A percentile compares a stretch with the other conserved stretches of the same genome.
Evolutionary conservation across 2,329 filamentous ascomycete species (phyloP).

Genomic region (Volutella citrinella): DNA sequence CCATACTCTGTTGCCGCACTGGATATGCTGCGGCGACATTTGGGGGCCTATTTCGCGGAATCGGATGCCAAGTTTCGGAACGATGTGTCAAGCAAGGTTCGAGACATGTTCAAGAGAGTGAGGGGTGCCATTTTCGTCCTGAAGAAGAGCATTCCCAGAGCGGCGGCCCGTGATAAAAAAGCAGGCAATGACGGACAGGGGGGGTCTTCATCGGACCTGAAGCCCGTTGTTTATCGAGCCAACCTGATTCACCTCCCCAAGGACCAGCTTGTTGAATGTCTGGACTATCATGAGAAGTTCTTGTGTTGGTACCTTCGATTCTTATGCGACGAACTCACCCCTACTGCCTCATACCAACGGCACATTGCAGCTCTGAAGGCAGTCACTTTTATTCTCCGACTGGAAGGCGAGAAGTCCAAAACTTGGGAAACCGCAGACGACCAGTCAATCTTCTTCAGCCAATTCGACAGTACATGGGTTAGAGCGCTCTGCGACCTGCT

Average conservation of each 20-base stretch:
- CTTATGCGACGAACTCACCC: slow-evolving; percentile 68
- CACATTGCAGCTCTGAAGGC: slow-evolving; percentile 79
- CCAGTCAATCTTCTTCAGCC: slow-evolving; percentile 38
- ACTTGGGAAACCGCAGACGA: slow-evolving; percentile 38
- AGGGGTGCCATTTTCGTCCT: slow-evolving; percentile 62
- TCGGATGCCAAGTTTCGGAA: slow-evolving; percentile 83
- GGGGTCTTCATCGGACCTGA: slow-evolving; percentile 12
- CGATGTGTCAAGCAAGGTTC: slow-evolving; percentile 71
- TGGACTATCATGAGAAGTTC: slow-evolving; percentile 59
- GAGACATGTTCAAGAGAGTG: slow-evolving; percentile 74
- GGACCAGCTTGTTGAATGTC: slow-evolving; percentile 33
- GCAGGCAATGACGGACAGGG: slow-evolving; percentile 15
- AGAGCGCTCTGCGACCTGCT: slow-evolving; percentile 73
- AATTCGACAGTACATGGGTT: slow-evolving; percentile 49
- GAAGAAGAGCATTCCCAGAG: slow-evolving; percentile 40
- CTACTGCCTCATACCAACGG: slow-evolving; percentile 84
- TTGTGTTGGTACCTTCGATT: slow-evolving; percentile 73
- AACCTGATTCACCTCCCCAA: slow-evolving; percentile 40
- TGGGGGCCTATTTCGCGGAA: slow-evolving; percentile 75
- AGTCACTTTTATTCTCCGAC: slow-evolving; percentile 62
- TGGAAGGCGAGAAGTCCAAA: slow-evolving; percentile 58
- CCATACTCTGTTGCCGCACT: slow-evolving; percentile 66
- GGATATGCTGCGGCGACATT: slow-evolving; percentile 57
- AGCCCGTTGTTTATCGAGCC: slow-evolving; percentile 34
- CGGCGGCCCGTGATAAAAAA: slow-evolving; percentile 34